Conservation (phyloP, 495 filamentous ascomycete species). For the Penicillium salamii region DNA sequence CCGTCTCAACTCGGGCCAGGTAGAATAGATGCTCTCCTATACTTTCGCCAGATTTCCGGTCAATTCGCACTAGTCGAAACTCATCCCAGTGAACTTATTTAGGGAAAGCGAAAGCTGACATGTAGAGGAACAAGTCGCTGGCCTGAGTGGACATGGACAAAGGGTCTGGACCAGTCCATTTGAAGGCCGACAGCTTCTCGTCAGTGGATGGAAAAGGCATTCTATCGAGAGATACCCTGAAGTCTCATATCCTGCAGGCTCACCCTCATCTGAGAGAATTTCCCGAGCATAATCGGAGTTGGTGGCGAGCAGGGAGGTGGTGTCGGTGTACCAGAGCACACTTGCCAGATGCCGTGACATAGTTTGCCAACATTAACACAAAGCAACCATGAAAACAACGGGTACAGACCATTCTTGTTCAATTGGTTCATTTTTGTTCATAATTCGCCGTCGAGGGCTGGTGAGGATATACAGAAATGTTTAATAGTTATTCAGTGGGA, state of each 20-base stretch:
- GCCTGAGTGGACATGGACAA: slow-evolving; percentile 3
- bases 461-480: too few relatives aligned
- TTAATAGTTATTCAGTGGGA: too few relatives aligned
- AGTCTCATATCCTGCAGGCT: slow-evolving; percentile 3
- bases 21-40: not conserved
- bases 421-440: not conserved
- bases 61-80: not conserved
- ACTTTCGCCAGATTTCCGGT: not conserved
- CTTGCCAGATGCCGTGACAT: slow-evolving; percentile 3
- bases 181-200: not conserved
- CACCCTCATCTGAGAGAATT: not conserved
- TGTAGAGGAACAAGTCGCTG: not conserved
- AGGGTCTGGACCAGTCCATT: not conserved
- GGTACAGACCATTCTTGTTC: not conserved
- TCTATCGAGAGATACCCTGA: not conserved
- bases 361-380: not conserved
- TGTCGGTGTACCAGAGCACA: slow-evolving; percentile 7
- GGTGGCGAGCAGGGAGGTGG: slow-evolving; percentile 7
- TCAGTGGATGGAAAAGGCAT: slow-evolving; percentile 3
- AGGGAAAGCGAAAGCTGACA: not conserved
- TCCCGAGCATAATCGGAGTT: not conserved
- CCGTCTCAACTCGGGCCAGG: not conserved
- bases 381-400: not conserved
- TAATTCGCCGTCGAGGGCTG: not conserved
- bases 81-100: not conserved